These are phyloP conservation scores for Puccinia hordei DNA, from an alignment of 1,284 basidiomycete species.

Conservation along the genomic window DNA sequence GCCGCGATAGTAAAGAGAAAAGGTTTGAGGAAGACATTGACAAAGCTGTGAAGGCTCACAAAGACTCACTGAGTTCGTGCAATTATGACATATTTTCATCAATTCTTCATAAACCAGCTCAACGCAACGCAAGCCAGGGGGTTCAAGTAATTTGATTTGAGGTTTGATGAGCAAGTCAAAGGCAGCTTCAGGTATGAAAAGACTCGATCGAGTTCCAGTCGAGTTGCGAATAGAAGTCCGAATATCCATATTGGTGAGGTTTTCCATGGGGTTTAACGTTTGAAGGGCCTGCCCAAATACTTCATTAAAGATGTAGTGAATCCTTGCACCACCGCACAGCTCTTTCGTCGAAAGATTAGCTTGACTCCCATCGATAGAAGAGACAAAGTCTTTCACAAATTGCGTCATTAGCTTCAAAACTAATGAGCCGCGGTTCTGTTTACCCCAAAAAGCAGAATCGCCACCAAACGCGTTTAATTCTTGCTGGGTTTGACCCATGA, in stretches of 20 bases:
- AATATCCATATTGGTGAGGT: constrained; percentile 91
- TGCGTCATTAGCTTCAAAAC: constrained; percentile 96
- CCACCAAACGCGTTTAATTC: constrained; percentile 89
- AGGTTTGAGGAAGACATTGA: neutral
- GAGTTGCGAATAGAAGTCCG: constrained; percentile 98
- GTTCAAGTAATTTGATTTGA: constrained; percentile 94
- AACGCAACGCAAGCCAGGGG: constrained; percentile 90
- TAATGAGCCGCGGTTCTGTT: constrained; percentile 72
- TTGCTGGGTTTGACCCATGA: constrained; percentile 99
- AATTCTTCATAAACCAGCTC: constrained; percentile 98
- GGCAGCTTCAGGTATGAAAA: constrained; percentile 96
- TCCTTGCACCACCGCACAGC: constrained; percentile 92
- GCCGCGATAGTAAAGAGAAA: neutral
- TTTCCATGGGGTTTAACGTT: constrained; percentile 85
- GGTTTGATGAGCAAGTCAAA: constrained; percentile 98
- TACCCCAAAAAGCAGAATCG: constrained; percentile 87
- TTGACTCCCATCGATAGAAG: constrained; percentile 97
- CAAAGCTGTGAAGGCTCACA: neutral
- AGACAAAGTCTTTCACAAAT: constrained; percentile 95
- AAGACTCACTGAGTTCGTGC: constrained; percentile 75
- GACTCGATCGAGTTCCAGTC: constrained; percentile 89
- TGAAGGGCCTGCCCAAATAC: constrained; percentile 90
- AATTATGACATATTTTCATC: constrained; percentile 99
- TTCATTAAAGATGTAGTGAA: constrained; percentile 99
- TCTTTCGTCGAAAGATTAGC: constrained; percentile 98